Evolutionary conservation across 2,329 filamentous ascomycete genomes (phyloP).

Genomic region (Sporothrix mexicana): DNA sequence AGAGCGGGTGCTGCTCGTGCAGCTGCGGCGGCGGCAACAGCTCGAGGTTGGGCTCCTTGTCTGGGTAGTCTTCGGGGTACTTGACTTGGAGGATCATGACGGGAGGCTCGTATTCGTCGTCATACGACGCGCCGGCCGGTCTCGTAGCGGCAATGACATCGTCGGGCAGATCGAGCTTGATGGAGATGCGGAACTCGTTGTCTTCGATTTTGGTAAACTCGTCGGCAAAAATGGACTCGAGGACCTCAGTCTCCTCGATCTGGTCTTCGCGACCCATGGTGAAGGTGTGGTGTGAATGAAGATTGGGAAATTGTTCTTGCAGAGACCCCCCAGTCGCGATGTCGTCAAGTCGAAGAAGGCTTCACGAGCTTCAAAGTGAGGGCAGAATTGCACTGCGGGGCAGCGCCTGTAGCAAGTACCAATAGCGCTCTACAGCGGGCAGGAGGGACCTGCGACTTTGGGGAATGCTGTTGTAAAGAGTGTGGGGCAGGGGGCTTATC

Average conservation of each 20-base stretch:
- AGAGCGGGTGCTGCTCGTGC: slow-evolving; percentile 66
- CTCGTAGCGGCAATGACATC: slow-evolving; percentile 45
- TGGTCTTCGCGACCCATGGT: slow-evolving; percentile 83
- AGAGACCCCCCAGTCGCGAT: neutral
- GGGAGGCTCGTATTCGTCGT: slow-evolving; percentile 65
- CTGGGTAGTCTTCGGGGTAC: slow-evolving; percentile 90
- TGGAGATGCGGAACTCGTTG: slow-evolving; percentile 83
- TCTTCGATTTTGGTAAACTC: slow-evolving; percentile 98
- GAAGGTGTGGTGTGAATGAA: neutral
- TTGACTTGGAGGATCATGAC: slow-evolving; percentile 81
- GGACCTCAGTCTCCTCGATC: slow-evolving; percentile 92
- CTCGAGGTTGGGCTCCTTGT: slow-evolving; percentile 82
- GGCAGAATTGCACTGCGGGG: slow-evolving; percentile 28
- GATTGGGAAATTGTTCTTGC: neutral
- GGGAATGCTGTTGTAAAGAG: slow-evolving; percentile 3
- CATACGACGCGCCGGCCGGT: slow-evolving; percentile 40
- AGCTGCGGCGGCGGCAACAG: slow-evolving; percentile 70
- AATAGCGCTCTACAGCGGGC: neutral
- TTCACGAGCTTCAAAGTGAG: neutral
- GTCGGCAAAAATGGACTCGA: slow-evolving; percentile 97
- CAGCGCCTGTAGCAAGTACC: slow-evolving; percentile 22
- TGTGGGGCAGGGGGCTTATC: slow-evolving; percentile 32
- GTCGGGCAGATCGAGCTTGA: slow-evolving; percentile 78
- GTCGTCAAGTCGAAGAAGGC: neutral
- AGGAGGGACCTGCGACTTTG: neutral